Evolutionary conservation across 257 asterid genomes (phyloP), one percentile per base, ranked within the genome.

Genomic region (Coffea canephora): DNA sequence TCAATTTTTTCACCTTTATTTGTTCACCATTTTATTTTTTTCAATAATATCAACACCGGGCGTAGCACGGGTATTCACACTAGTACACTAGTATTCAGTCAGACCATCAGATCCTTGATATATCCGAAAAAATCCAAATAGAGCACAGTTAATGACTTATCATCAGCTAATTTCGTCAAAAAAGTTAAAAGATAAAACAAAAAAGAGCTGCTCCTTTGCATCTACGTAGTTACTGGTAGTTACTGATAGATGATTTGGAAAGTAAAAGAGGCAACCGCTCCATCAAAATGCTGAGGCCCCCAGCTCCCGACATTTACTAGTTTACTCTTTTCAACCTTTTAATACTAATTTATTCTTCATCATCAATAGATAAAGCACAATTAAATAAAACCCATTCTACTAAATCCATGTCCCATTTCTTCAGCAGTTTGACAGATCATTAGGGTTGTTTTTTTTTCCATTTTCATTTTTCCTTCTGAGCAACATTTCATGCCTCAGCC

Each of bases 321-420:
- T 31, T 31, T 31, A 49, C 55, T 54, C 69, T 46, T 78, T 41
- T 69, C 76, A 52, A 69, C 55, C n/a, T 52, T 6, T 19, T 23
- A 50, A 4, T 34, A 39, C 18, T 78, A 34, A n/a, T 71, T 71
- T 59, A 57, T 77, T 67, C 43, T 45, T 70, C 18, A 0, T 14
- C 15, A 69, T 48, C 10, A 78, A 59, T 57, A 31, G 27, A 27
- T 45, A 14, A 50, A 25, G 2, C 39, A 2, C 65, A 50, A 50
- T 18, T 41, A 15, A 73, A 6, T 23, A 66, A 52, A 6, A 52
- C 18, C 18, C 54, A n/a, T 27, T 9, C 77, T 21, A 19, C 64
- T 31, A 64, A 61, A 81, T 66, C 76, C 39, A 77, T 69, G 78
- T 84, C 76, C 82, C 73, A 16, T 78, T 73, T 55, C 61, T 43